These are phyloP conservation scores for Lichtheimia hyalospora DNA, from an alignment of 371 early-diverging fungal species.

Conservation along the genomic window DNA sequence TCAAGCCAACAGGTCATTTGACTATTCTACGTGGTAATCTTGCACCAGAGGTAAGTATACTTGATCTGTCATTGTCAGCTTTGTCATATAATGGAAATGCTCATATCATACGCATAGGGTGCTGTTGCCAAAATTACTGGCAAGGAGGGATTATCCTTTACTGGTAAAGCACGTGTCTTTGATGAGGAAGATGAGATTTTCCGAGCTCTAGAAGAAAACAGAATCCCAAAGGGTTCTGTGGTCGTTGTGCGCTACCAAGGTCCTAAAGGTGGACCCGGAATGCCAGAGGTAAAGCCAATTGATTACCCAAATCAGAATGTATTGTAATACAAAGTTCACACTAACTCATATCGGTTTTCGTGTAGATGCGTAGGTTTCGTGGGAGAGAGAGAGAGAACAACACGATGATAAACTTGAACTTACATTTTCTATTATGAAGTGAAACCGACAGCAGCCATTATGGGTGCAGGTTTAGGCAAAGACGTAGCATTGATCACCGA, in stretches of 20 bases:
- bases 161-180: constrained; percentile 86
- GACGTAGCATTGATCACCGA: constrained; percentile 95
- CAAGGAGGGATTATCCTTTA: constrained; percentile 91
- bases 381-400: too few species aligned
- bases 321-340: too few species aligned
- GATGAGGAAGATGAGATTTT: constrained; percentile 92
- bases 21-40: constrained; percentile 78
- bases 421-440: constrained; percentile 32
- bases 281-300: constrained; percentile 62
- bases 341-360: not conserved
- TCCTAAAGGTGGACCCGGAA: constrained; percentile 90
- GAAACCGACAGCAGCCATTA: constrained; percentile 91
- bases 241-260: constrained; percentile 86
- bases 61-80: not conserved
- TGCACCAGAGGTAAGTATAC: constrained; percentile 61
- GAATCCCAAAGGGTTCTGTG: constrained; percentile 73
- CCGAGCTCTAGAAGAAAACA: constrained; percentile 73
- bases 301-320: too few species aligned
- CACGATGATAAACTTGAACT: not conserved
- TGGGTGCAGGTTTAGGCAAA: constrained; percentile 97
- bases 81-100: not conserved
- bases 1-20: constrained; percentile 81
- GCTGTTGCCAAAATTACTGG: constrained; percentile 98
- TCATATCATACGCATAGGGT: constrained; percentile 36
- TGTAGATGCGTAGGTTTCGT: constrained; percentile 45